Percentiles rank a stretch among this genome's conserved stretches.
Evolutionary conservation across 768 basidiomycete genomes (phyloP).

Genomic region (Mrakia blollopis): DNA sequence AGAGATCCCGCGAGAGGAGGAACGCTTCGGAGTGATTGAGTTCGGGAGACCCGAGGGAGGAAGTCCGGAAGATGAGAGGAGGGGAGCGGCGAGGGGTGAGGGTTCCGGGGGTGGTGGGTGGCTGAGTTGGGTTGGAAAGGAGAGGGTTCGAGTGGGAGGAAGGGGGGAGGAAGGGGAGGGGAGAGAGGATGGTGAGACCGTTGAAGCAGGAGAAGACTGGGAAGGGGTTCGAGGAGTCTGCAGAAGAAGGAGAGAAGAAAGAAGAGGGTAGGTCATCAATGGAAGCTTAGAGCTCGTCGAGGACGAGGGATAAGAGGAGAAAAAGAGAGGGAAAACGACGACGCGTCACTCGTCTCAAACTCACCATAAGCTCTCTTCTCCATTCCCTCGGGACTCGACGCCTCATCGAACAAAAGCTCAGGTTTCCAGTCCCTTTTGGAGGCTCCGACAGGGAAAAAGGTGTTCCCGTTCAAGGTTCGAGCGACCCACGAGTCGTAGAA

Average conservation of each 20-base stretch:
- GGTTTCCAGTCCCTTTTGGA: slow-evolving; percentile 38
- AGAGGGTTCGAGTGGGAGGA: background rate
- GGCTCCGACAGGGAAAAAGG: slow-evolving; percentile 42
- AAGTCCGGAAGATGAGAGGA: background rate
- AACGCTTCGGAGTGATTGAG: slow-evolving; percentile 12
- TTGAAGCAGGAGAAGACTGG: slow-evolving; percentile 10
- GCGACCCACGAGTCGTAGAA: slow-evolving; percentile 45
- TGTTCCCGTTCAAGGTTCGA: slow-evolving; percentile 40
- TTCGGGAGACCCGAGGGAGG: background rate
- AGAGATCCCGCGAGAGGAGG: slow-evolving; percentile 8
- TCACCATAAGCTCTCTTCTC: slow-evolving; percentile 4
- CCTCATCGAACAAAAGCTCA: background rate
- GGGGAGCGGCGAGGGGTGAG: background rate
- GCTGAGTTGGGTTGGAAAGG: background rate
- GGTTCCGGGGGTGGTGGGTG: background rate
- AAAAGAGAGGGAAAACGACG: background rate
- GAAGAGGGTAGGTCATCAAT: too few species aligned
- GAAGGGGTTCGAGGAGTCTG: slow-evolving; percentile 2
- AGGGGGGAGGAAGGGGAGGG: background rate
- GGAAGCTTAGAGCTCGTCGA: background rate
- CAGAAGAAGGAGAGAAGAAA: background rate
- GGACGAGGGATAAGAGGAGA: background rate
- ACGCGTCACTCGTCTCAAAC: too few species aligned
- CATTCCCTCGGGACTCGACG: slow-evolving; percentile 33
- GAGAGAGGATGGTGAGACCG: slow-evolving; percentile 11